A percentile compares a stretch with the other conserved stretches of the same genome.
Evolutionary conservation across 345 rosid species (phyloP).

Genomic region (Rhizophora apiculata): DNA sequence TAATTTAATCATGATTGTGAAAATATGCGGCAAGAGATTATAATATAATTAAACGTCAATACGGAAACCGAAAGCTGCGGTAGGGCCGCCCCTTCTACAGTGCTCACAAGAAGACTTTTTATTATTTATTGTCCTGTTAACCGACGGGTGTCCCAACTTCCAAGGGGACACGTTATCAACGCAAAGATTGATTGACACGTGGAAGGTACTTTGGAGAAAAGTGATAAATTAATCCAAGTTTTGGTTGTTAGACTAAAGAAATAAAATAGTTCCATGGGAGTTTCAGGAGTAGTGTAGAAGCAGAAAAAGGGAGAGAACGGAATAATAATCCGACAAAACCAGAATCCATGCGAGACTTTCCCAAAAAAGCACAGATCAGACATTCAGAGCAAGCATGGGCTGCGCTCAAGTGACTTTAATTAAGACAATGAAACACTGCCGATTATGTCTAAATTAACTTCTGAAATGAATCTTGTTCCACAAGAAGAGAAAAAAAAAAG

Average conservation of each 20-base stretch:
- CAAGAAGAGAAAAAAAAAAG: not conserved
- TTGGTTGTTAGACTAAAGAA: not conserved
- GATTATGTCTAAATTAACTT: not conserved
- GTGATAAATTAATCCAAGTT: not conserved
- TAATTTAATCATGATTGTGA: too few species aligned
- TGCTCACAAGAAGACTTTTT: not conserved
- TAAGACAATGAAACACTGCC: too few species aligned
- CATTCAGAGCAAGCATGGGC: not conserved
- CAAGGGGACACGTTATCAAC: conserved; percentile 6
- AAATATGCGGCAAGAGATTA: too few species aligned
- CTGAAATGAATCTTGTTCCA: not conserved
- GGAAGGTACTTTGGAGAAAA: not conserved
- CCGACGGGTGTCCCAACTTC: not conserved
- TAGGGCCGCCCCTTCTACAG: too few species aligned
- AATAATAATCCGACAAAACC: not conserved
- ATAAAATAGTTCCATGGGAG: not conserved
- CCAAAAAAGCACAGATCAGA: not conserved
- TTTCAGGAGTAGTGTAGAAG: conserved; percentile 9
- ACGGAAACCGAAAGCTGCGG: too few species aligned
- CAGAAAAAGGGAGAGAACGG: not conserved
- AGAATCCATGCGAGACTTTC: conserved; percentile 1
- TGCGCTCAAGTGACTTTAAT: too few species aligned
- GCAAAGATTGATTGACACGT: not conserved
- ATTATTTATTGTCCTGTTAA: not conserved
- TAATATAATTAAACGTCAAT: too few species aligned